These are phyloP conservation scores for Clausena lansium DNA, from an alignment of 345 rosid species.

Conservation along the genomic window DNA sequence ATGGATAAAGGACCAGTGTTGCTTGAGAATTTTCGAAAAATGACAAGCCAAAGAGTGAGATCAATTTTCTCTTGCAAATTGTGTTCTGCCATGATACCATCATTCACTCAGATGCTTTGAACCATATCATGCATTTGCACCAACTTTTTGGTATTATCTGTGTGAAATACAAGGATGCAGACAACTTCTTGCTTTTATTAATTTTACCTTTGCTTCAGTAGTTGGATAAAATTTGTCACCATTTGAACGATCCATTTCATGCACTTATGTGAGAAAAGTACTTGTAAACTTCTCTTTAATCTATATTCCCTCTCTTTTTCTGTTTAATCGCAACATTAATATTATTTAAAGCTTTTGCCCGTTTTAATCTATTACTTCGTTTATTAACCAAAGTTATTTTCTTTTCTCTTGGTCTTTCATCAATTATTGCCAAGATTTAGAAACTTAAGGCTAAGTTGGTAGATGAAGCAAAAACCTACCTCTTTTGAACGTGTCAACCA, in stretches of 20 bases:
- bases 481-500: neutral
- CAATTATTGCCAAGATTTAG: neutral
- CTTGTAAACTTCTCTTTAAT: neutral
- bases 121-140: neutral
- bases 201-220: neutral
- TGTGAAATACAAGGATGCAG: neutral
- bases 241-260: neutral
- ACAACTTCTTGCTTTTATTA: neutral
- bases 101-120: neutral
- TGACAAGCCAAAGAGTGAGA: slow-evolving; percentile 43
- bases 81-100: neutral
- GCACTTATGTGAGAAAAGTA: neutral
- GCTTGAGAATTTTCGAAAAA: slow-evolving; percentile 28
- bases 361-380: neutral
- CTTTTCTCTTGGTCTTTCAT: neutral
- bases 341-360: neutral
- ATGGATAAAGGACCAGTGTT: slow-evolving; percentile 30
- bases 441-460: neutral
- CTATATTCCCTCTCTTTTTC: neutral
- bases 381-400: neutral
- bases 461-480: neutral
- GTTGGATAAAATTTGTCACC: neutral
- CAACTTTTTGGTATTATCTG: neutral
- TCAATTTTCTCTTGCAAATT: neutral
- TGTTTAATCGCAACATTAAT: no score